phyloP scores from a whole-genome alignment of 2,329 filamentous ascomycete genomes.

The Reticulascus tulasneorum region DNA sequence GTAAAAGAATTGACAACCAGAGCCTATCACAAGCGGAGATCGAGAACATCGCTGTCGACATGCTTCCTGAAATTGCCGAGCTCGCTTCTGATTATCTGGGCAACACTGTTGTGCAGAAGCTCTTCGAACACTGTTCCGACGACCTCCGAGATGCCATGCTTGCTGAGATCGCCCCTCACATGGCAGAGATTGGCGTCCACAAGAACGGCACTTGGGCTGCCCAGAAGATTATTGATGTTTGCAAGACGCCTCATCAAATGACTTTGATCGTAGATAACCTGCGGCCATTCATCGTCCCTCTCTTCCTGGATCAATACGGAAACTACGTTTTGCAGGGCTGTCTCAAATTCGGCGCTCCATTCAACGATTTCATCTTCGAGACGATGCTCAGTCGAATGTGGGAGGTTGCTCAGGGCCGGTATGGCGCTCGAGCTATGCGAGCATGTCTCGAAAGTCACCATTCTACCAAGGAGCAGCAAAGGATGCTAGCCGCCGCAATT shows the following conservation, averaged over 20 bases:
- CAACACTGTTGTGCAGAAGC: conserved; percentile 98
- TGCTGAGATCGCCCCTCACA: conserved; percentile 77
- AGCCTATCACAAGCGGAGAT: conserved; percentile 82
- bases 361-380: conserved; percentile 97
- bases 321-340: conserved; percentile 98
- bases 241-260: conserved; percentile 81
- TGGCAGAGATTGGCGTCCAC: conserved; percentile 95
- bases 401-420: conserved; percentile 89
- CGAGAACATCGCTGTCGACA: conserved; percentile 84
- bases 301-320: conserved; percentile 96
- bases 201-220: conserved; percentile 99
- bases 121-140: conserved; percentile 96
- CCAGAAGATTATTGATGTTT: conserved; percentile 98
- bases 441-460: conserved; percentile 96
- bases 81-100: conserved; percentile 93
- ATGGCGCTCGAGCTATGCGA: conserved; percentile 92
- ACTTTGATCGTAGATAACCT: conserved; percentile 77
- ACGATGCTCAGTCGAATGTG: conserved; percentile 92
- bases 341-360: conserved; percentile 82
- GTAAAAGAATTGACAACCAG: conserved; percentile 96
- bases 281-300: conserved; percentile 78
- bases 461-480: conserved; percentile 89
- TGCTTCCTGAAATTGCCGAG: conserved; percentile 96
- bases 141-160: conserved; percentile 89
- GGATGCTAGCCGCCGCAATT: conserved; percentile 90